Evolutionary conservation across 1,284 basidiomycete species (phyloP).

Genomic region (Anthracocystis panici-leucophaei): DNA sequence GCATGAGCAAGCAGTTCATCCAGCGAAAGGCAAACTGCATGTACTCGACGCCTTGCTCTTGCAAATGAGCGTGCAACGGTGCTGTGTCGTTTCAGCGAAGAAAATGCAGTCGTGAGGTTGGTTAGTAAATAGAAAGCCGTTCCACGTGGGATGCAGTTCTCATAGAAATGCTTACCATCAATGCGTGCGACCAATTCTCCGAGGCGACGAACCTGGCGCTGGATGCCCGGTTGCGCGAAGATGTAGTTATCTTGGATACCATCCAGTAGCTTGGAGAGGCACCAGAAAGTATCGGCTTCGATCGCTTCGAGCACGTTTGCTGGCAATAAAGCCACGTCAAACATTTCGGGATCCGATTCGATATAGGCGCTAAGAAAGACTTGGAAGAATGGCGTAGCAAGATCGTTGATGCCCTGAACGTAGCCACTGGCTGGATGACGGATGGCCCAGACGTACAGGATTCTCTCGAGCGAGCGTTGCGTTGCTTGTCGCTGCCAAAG

Average conservation of each 20-base stretch:
- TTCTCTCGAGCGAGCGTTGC: constrained; percentile 65
- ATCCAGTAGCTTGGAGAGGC: constrained; percentile 66
- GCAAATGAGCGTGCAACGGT: constrained; percentile 64
- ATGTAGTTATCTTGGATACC: constrained; percentile 70
- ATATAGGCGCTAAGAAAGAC: constrained; percentile 68
- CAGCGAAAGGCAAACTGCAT: constrained; percentile 69
- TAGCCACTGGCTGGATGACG: constrained; percentile 69
- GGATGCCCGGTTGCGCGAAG: constrained; percentile 68
- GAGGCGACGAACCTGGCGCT: constrained; percentile 64
- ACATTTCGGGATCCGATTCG: constrained; percentile 62
- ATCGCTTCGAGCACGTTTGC: constrained; percentile 58
- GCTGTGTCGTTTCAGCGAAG: constrained; percentile 25
- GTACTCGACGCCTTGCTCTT: constrained; percentile 67
- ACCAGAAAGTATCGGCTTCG: constrained; percentile 69
- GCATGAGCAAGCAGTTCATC: constrained; percentile 70
- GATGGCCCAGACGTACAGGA: constrained; percentile 69
- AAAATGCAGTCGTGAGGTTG: no score
- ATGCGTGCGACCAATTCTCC: constrained; percentile 65
- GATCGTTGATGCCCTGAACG: constrained; percentile 69
- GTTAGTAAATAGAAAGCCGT: not conserved
- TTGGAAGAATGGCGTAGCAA: constrained; percentile 69
- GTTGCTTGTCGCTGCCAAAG: constrained; percentile 68
- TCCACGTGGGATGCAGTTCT: no score
- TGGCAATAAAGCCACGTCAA: constrained; percentile 62
- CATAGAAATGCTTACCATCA: constrained; percentile 46